Conservation (phyloP, 257 asterid species). For the Nicotiana tabacum region DNA sequence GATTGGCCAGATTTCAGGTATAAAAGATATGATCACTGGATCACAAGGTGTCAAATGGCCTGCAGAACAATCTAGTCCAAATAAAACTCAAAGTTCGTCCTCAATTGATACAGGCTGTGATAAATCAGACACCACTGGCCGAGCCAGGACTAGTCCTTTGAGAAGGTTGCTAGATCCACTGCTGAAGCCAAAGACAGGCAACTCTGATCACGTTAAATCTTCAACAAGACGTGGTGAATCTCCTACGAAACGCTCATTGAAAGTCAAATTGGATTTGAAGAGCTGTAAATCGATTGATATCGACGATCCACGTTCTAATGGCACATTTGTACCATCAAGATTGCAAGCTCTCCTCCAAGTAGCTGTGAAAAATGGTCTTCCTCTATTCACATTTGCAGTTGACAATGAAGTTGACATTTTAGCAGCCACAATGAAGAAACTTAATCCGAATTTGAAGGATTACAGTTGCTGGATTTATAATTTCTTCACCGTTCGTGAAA, state of each 20-base stretch:
- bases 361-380: slow-evolving; percentile 65
- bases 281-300: slow-evolving; percentile 30
- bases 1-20: slow-evolving; percentile 38
- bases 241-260: slow-evolving; percentile 29
- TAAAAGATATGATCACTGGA: slow-evolving; percentile 24
- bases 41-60: slow-evolving; percentile 15
- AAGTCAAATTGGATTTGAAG: slow-evolving; percentile 35
- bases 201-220: slow-evolving; percentile 26
- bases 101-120: slow-evolving; percentile 23
- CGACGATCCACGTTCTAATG: slow-evolving; percentile 24
- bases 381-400: slow-evolving; percentile 70
- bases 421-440: slow-evolving; percentile 54
- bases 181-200: slow-evolving; percentile 50
- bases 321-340: slow-evolving; percentile 27
- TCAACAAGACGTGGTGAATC: slow-evolving; percentile 26
- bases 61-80: slow-evolving; percentile 15
- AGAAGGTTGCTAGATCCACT: slow-evolving; percentile 76
- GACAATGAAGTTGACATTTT: slow-evolving; percentile 53
- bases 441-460: slow-evolving; percentile 15
- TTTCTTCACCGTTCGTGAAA: slow-evolving; percentile 51
- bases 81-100: slow-evolving; percentile 21
- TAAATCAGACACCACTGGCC: slow-evolving; percentile 35
- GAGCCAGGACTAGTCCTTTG: slow-evolving; percentile 66
- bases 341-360: slow-evolving; percentile 72
- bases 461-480: slow-evolving; percentile 47